phyloP scores from a whole-genome alignment of 768 basidiomycete genomes.

The Lentinula raphanica region DNA sequence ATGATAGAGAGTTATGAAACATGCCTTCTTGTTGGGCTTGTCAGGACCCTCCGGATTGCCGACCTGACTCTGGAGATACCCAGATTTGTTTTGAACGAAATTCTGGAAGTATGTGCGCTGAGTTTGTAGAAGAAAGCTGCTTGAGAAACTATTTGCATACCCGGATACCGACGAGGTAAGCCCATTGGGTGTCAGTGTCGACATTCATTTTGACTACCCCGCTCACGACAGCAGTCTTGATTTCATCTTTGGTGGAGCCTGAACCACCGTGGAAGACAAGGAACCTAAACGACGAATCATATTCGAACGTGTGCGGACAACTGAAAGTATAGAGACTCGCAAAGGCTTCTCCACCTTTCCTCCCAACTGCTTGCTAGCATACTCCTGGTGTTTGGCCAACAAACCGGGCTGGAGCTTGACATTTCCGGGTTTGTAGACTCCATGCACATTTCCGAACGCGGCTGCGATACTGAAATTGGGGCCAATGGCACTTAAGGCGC shows the following conservation, averaged over 20 bases:
- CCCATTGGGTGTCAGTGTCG: slow-evolving; percentile 91
- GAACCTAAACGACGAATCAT: slow-evolving; percentile 48
- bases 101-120: slow-evolving; percentile 41
- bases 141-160: slow-evolving; percentile 29
- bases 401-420: slow-evolving; percentile 90
- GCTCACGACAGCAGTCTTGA: slow-evolving; percentile 81
- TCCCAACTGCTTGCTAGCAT: slow-evolving; percentile 63
- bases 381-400: slow-evolving; percentile 84
- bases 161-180: slow-evolving; percentile 83
- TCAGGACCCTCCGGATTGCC: slow-evolving; percentile 96
- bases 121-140: slow-evolving; percentile 1
- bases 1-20: background rate
- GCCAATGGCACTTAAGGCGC: slow-evolving; percentile 74
- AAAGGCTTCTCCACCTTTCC: slow-evolving; percentile 68
- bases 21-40: slow-evolving; percentile 98
- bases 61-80: slow-evolving; percentile 85
- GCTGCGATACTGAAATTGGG: slow-evolving; percentile 98
- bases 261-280: slow-evolving; percentile 99
- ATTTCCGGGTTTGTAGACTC: slow-evolving; percentile 99
- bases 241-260: slow-evolving; percentile 94
- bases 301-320: background rate
- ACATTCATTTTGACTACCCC: slow-evolving; percentile 99
- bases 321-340: slow-evolving; percentile 39
- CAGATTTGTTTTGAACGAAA: slow-evolving; percentile 81
- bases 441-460: slow-evolving; percentile 98